Conservation (phyloP, 495 filamentous ascomycete genomes). For the Hypoxylon fragiforme region DNA sequence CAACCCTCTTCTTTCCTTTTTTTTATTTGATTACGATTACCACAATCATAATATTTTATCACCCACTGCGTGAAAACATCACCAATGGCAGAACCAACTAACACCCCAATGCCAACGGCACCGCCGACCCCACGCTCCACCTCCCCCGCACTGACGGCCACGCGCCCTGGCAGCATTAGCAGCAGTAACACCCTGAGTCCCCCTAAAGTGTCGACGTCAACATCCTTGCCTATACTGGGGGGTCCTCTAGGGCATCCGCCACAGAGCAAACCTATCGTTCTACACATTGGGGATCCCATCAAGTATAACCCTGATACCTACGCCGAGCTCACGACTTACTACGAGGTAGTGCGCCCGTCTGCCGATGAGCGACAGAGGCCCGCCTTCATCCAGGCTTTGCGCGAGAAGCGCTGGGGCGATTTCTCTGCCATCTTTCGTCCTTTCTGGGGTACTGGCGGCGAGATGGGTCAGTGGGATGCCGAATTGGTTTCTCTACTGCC, state of each 20-base stretch:
- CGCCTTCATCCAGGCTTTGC: slow-evolving; percentile 65
- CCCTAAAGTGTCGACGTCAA: slow-evolving; percentile 17
- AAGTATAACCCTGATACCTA: slow-evolving; percentile 66
- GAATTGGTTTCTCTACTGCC: slow-evolving; percentile 71
- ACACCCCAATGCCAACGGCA: slow-evolving; percentile 54
- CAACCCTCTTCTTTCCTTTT: background rate
- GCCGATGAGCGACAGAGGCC: slow-evolving; percentile 54
- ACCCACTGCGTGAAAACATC: background rate
- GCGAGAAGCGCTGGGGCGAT: slow-evolving; percentile 67
- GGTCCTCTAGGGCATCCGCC: slow-evolving; percentile 15
- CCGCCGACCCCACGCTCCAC: slow-evolving; percentile 49
- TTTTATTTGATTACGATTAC: slow-evolving; percentile 1
- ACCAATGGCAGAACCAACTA: slow-evolving; percentile 53
- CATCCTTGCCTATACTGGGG: slow-evolving; percentile 25
- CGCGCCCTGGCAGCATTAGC: slow-evolving; percentile 13
- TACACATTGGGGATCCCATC: slow-evolving; percentile 71
- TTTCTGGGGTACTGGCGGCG: slow-evolving; percentile 77
- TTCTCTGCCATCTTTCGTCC: slow-evolving; percentile 75
- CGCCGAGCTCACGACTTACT: slow-evolving; percentile 56
- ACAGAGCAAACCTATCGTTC: slow-evolving; percentile 51
- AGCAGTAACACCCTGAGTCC: slow-evolving; percentile 17
- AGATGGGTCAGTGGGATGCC: slow-evolving; percentile 77
- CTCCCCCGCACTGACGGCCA: slow-evolving; percentile 41
- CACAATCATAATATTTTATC: background rate
- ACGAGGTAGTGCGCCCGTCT: slow-evolving; percentile 61